Evolutionary conservation across 176 grass and related monocot genomes (phyloP), one percentile per base, ranked within the genome.

Genomic region (Chrysopogon serrulatus): DNA sequence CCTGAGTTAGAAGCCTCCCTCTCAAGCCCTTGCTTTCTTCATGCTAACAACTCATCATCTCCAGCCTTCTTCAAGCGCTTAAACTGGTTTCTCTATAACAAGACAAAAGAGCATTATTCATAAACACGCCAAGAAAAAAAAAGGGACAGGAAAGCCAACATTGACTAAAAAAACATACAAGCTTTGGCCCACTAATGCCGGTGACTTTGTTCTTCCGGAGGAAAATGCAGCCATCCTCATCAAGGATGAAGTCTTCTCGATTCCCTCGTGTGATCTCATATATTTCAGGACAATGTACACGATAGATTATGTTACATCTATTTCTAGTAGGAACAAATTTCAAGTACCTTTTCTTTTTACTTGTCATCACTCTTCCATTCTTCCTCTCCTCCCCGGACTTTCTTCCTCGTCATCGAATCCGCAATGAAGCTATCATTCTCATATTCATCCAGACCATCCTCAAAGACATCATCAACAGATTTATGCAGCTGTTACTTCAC

Each of bases 401-500:
- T n/a, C 95, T 2, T 94, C 94, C 28, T 94, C 92, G 13, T 65
- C 84, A 11, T 98, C 95, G 84, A n/a, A n/a, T 98, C 95, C n/a
- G 93, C 95, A 84, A 95, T 98, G 83, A 98, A 98, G 37, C 89
- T 88, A 86, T 95, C 95, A 84, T 95, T 92, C 72, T 95, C 95
- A 48, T 90, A 98, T 68, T 98, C 95, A 78, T 98, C 82, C 23
- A 93, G 86, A 14, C 89, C 95, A 1, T 95, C 94, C 30, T 94
- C 95, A 71, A 95, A 76, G 70, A 69, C 36, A 82, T 13, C 19
- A 60, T n/a, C n/a, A n/a, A 70, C 40, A 48, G 18, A 67, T 84
- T 76, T 61, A 79, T 19, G 16, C 19, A 2, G 10, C n/a, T 78
- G 62, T 24, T 53, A 77, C 15, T 23, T 63, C 54, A 31, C n/a